These are phyloP conservation scores for Ephemerocybe angulata DNA, from an alignment of 768 basidiomycete genomes.

Conservation along the genomic window DNA sequence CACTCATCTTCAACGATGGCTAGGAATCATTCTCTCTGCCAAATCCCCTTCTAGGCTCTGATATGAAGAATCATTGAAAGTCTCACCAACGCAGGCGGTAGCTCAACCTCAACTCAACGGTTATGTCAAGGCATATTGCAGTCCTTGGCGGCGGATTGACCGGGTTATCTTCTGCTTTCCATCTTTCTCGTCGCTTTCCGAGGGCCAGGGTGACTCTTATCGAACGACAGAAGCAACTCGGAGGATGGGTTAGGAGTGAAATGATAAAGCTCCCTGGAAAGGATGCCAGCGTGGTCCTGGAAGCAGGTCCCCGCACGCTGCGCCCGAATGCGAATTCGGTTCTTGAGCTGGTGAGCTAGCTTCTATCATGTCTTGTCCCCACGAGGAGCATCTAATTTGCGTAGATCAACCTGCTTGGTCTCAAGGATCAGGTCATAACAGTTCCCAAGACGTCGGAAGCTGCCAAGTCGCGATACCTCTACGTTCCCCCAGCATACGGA, in stretches of 20 bases:
- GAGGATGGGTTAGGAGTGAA: constrained; percentile 83
- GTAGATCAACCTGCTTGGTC: constrained; percentile 74
- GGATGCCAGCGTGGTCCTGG: constrained; percentile 56
- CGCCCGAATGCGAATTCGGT: constrained; percentile 71
- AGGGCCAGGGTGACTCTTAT: constrained; percentile 57
- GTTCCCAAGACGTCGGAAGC: constrained; percentile 66
- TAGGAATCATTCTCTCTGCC: too few relatives aligned
- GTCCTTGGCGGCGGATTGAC: constrained; percentile 79
- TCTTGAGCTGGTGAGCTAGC: constrained; percentile 80
- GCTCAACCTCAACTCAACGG: not conserved
- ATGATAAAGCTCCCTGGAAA: constrained; percentile 39
- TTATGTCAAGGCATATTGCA: constrained; percentile 40
- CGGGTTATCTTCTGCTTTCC: constrained; percentile 78
- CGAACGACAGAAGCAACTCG: constrained; percentile 60
- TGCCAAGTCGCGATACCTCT: constrained; percentile 74
- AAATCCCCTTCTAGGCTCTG: too few relatives aligned
- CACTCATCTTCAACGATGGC: too few relatives aligned
- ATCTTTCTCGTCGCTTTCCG: constrained; percentile 67
- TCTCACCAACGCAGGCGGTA: not conserved
- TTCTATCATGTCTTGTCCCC: not conserved
- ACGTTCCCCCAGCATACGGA: constrained; percentile 36
- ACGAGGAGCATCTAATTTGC: constrained; percentile 7
- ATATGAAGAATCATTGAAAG: too few relatives aligned
- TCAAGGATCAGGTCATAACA: constrained; percentile 59
- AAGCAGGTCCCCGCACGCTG: constrained; percentile 85